Base-by-base conservation (phyloP, 352 stramenopile genomes). In the Detonula confervacea region DNA sequence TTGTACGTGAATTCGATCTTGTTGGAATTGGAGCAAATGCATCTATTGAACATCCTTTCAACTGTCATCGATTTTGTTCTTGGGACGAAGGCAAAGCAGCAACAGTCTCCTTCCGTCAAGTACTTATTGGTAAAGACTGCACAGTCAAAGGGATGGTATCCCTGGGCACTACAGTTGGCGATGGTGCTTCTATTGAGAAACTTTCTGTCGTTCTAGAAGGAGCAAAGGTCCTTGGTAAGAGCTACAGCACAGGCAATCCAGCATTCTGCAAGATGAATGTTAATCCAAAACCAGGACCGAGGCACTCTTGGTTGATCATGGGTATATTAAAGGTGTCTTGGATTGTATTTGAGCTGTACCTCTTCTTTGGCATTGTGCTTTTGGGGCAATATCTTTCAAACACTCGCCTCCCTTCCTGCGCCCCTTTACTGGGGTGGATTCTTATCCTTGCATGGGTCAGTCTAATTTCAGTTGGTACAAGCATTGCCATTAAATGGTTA, bases 401-500 rank as follows among this genome's bases (percentile, higher is more conserved):
- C 30, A 16, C n/a, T 33, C 44, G 35, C 6, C 35, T 44, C 6
- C 35, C 35, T 12, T 12, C 6, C 12, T 44, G 12, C 35, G 12
- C 35, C 6, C 6, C 6, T 44, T 6, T 44, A 44, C 35, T 44
- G 35, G 12, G 12, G 12, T 6, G 35, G 35, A 12, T 44, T 12
- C 35, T 44, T 44, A 6, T 44, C 12, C 35, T 44, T 12, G 6
- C 12, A 12, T 44, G 35, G 35, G 6, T 44, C 35, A 44, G 35
- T 44, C 6, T 44, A 12, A 12, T 12, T 6, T 44, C 35, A 8
- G 27, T 72, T 11, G 8, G 29, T 20, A 30, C 49, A 18, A 72
- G 44, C 33, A 18, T 72, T 49, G n/a, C 39, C 1, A 9, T 72
- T 2, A 72, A 72, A 18, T 72, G 62, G 62, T 16, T 62, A 7